These are phyloP conservation scores for Thielaviopsis euricoi DNA, from an alignment of 2,329 filamentous ascomycete genomes.

Conservation along the genomic window DNA sequence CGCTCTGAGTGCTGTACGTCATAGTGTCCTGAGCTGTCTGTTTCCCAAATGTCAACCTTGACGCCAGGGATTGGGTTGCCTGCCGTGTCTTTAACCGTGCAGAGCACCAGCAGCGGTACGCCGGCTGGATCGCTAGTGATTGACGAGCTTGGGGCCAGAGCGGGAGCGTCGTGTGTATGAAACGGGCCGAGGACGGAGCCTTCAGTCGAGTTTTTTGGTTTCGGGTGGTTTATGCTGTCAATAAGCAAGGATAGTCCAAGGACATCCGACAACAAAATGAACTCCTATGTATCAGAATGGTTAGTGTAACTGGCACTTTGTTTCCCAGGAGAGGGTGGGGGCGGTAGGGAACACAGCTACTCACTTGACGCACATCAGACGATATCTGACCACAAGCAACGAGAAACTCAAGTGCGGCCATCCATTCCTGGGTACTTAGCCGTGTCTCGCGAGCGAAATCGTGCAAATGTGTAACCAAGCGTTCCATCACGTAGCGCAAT, in stretches of 20 bases:
- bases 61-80: constrained; percentile 44
- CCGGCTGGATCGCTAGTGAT: constrained; percentile 51
- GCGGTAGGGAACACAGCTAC: constrained; percentile 10
- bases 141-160: constrained; percentile 30
- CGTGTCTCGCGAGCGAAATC: constrained; percentile 62
- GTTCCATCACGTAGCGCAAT: constrained; percentile 50
- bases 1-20: constrained; percentile 54
- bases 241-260: constrained; percentile 60
- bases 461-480: constrained; percentile 56
- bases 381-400: constrained; percentile 52
- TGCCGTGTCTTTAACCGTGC: constrained; percentile 44
- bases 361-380: constrained; percentile 48
- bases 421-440: constrained; percentile 58
- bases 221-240: constrained; percentile 63
- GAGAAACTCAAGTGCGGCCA: constrained; percentile 51
- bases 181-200: constrained; percentile 70
- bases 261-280: constrained; percentile 60
- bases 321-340: background rate
- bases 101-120: constrained; percentile 48
- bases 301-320: background rate
- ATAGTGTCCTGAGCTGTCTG: constrained; percentile 56
- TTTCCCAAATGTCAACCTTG: constrained; percentile 66
- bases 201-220: constrained; percentile 49
- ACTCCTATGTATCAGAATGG: constrained; percentile 31
- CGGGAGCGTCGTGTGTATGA: constrained; percentile 54